A percentile compares a stretch with the other conserved stretches of the same genome.
These are phyloP conservation scores for Pseudogymnoascus sp. DNA, from an alignment of 2,329 filamentous ascomycete genomes.

Conservation along the genomic window DNA sequence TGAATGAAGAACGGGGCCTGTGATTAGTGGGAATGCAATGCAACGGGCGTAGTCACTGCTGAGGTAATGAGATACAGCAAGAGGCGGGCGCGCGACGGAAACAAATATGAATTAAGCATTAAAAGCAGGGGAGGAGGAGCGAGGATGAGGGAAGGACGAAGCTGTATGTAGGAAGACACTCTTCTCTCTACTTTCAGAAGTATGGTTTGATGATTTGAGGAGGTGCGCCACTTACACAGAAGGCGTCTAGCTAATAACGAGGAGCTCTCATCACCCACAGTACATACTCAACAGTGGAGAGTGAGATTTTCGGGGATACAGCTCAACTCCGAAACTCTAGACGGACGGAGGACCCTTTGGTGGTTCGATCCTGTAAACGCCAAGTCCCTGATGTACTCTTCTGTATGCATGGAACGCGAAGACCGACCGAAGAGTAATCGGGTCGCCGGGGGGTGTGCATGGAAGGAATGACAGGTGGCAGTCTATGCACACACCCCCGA, in stretches of 20 bases:
- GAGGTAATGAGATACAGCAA: constrained; percentile 4
- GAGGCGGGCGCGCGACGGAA: neutral
- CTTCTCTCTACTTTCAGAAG: constrained; percentile 3
- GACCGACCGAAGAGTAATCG: neutral
- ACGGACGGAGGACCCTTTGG: neutral
- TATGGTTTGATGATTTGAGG: neutral
- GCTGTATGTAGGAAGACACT: neutral
- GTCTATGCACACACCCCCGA: neutral
- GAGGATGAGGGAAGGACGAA: neutral
- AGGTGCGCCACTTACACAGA: constrained; percentile 2
- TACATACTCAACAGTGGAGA: neutral
- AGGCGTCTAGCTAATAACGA: neutral
- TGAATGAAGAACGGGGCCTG: neutral
- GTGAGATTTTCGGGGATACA: constrained; percentile 7
- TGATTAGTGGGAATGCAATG: neutral
- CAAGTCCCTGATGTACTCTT: neutral
- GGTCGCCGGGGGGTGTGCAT: neutral
- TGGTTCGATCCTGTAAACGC: neutral
- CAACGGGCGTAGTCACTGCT: neutral
- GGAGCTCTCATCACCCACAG: neutral
- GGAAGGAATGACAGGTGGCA: neutral
- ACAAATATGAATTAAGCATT: constrained; percentile 1
- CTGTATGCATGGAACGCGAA: neutral
- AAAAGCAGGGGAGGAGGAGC: neutral
- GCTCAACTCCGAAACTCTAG: neutral